A percentile compares a stretch with the other conserved stretches of the same genome.
Conservation (phyloP, 495 filamentous ascomycete genomes). For the Penicillium ucsense region DNA sequence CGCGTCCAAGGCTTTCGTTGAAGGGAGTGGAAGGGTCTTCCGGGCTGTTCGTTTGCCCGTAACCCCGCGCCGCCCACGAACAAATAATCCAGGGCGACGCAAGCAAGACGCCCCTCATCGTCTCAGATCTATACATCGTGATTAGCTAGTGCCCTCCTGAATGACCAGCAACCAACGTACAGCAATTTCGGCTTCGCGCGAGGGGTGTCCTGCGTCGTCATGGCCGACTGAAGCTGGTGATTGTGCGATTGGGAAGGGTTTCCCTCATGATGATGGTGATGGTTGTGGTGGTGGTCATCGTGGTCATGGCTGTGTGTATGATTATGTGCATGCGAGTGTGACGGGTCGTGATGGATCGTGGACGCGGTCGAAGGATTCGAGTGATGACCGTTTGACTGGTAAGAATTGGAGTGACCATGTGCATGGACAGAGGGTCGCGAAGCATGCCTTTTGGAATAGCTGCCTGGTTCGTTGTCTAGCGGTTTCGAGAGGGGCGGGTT, state of each 20-base stretch:
- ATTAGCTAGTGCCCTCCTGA: constrained; percentile 5
- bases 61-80: constrained; percentile 31
- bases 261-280: constrained; percentile 41
- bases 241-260: not conserved
- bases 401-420: constrained; percentile 21
- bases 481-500: constrained; percentile 8
- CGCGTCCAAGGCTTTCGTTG: constrained; percentile 4
- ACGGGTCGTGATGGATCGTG: constrained; percentile 8
- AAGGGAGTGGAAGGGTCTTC: not conserved
- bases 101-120: constrained; percentile 21
- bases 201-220: too few relatives aligned
- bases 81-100: constrained; percentile 33
- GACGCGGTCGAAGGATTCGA: constrained; percentile 9
- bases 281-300: constrained; percentile 67
- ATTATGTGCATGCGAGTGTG: constrained; percentile 3
- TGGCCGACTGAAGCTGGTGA: too few relatives aligned
- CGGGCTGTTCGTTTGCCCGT: constrained; percentile 6
- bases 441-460: constrained; percentile 15
- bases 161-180: constrained; percentile 6
- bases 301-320: constrained; percentile 37
- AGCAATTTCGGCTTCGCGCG: not conserved
- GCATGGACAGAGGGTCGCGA: constrained; percentile 12
- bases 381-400: constrained; percentile 12
- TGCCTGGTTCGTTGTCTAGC: constrained; percentile 8
- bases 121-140: constrained; percentile 17